Conservation (phyloP, 1,139 yeast genomes). For the Saccharomyces hybrid region DNA sequence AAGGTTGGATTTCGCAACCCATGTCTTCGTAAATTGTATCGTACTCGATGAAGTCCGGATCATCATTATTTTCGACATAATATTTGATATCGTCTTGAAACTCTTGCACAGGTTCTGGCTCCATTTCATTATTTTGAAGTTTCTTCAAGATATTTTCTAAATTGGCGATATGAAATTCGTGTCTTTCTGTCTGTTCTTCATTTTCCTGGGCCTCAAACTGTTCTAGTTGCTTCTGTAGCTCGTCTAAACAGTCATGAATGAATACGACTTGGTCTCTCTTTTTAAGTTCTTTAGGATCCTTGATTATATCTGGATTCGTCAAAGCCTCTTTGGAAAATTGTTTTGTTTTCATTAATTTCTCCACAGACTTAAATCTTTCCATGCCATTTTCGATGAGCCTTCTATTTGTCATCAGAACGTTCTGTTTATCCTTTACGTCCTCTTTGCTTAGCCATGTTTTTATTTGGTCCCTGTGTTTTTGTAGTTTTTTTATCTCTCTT, state of each 20-base stretch:
- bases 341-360: constrained; percentile 89
- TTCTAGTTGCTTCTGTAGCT: constrained; percentile 76
- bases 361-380: constrained; percentile 96
- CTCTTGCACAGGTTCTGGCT: constrained; percentile 71
- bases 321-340: constrained; percentile 94
- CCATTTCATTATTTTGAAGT: constrained; percentile 76
- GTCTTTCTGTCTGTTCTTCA: constrained; percentile 61
- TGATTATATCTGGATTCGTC: constrained; percentile 52
- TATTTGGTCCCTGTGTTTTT: constrained; percentile 89
- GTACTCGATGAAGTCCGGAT: constrained; percentile 90
- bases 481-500: constrained; percentile 92
- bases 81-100: constrained; percentile 87
- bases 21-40: constrained; percentile 88
- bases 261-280: constrained; percentile 71
- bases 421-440: constrained; percentile 85
- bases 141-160: constrained; percentile 72
- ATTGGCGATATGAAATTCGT: constrained; percentile 68
- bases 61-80: constrained; percentile 92
- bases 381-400: constrained; percentile 82
- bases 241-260: constrained; percentile 69
- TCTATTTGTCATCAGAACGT: constrained; percentile 66
- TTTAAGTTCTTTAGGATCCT: constrained; percentile 74
- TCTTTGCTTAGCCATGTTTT: constrained; percentile 92
- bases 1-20: constrained; percentile 46
- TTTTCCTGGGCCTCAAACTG: constrained; percentile 72